Evolutionary conservation across 169 alveolate species (phyloP).

Genomic region (Perkinsus marinus): DNA sequence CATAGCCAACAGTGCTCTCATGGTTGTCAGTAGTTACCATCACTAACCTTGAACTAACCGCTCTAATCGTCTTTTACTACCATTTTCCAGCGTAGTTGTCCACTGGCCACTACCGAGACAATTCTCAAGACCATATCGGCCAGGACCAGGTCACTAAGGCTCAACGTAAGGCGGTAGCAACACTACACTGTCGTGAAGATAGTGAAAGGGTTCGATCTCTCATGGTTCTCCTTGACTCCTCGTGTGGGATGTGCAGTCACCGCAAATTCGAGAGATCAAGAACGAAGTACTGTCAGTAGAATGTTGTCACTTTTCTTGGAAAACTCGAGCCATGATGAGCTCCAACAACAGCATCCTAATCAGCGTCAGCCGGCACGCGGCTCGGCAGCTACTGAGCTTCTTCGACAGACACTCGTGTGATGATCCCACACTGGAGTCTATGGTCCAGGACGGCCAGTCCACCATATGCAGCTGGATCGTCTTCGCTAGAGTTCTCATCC

Average conservation of each 20-base stretch:
- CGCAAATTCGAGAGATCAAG: too few relatives aligned
- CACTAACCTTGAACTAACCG: not conserved
- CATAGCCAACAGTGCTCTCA: not conserved
- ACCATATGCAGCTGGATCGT: not conserved
- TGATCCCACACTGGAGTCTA: not conserved
- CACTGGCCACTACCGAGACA: not conserved
- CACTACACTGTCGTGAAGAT: not conserved
- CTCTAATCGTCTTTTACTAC: not conserved
- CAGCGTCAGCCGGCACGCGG: not conserved
- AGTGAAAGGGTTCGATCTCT: not conserved
- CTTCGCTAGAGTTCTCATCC: not conserved
- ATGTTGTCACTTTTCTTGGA: too few relatives aligned
- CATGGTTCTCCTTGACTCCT: not conserved
- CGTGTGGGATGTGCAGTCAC: not conserved
- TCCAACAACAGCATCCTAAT: too few relatives aligned
- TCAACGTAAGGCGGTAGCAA: not conserved
- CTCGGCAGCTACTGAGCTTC: not conserved
- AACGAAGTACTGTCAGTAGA: too few relatives aligned
- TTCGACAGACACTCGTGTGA: not conserved
- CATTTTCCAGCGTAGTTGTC: not conserved
- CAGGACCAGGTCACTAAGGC: not conserved
- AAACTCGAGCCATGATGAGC: too few relatives aligned
- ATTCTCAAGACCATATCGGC: not conserved
- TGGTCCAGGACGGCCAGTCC: not conserved
- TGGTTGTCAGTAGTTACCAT: not conserved